Base-by-base conservation (phyloP, 2,329 filamentous ascomycete genomes). In the Plectosphaerella plurivora region DNA sequence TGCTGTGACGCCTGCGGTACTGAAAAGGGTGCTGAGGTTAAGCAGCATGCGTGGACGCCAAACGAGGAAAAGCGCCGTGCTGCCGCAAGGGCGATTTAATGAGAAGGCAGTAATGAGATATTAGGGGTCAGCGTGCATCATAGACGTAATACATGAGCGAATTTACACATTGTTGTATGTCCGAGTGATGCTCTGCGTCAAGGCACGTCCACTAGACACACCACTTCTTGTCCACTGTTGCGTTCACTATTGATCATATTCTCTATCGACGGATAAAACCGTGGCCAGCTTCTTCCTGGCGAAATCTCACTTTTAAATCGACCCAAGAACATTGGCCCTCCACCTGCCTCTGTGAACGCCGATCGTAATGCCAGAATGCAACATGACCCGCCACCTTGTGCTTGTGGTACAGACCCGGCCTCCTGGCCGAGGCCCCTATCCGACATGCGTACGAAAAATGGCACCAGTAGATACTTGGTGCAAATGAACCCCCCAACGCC, bases 1-100 rank as follows among this genome's bases (percentile, higher is more conserved):
- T 75, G 68, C 58, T 86, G 83, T 60, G 81, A 82, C 55, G 82
- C 78, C 5, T 86, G 83, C 58, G 75, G 74, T 10, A 49, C 53
- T 22, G 50, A 57, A 50, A 53, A 41, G 33, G 66, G 57, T 6
- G 55, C 57, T 35, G 50, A 52, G 25, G 50, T 59, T 52, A 53
- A 42, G 54, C 50, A 53, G 53, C 20, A 57, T 51, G 49, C 28
- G 50, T 57, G 42, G 60, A 63, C 51, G 50, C 54, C 50, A 52
- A 59, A 55, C 60, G 50, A 51, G 54, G 60, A 51, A 22, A 55
- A 37, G 52, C 51, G 54, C 36, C 57, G 22, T 58, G 61, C 33
- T 60, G 62, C 41, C 59, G 62, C 45, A 3, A 9, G 28, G 8
- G 28, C 28, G 11, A 12, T 33, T 12, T 33, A 8, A 33, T 33